Evolutionary conservation across 1,139 yeast species (phyloP), one percentile per base, ranked within the genome.

Genomic region (Debaryomycetaceae sp.): DNA sequence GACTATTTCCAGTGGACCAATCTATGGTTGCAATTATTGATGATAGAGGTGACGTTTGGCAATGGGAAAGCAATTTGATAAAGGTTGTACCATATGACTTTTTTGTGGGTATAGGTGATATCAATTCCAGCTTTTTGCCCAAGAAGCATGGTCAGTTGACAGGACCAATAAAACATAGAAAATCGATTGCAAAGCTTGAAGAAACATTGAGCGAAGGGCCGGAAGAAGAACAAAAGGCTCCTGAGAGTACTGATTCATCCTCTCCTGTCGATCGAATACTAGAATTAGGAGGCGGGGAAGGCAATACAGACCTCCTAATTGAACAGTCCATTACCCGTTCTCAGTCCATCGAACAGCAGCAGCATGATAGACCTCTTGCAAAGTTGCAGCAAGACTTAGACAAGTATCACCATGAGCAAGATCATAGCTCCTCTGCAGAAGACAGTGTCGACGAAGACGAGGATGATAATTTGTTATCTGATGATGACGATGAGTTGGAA

Each of bases 1-100:
- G 98, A 45, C 68, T 94, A 38, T 94, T 94, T 56, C 99, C 98
- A 0, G 95, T 92, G 3, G 96, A 92, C 48, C 95, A 95, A 30
- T 83, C 95, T 13, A 87, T 92, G 96, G 98, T 92, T 34, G 95
- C 88, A 3, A 84, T 92, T 35, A 92, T 92, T 45, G 99, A 92
- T 61, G 99, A 92, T 59, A 78, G 99, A 59, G 98, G 98, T 4
- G 99, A 92, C 60, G 98, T 92, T 8, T 92, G 99, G 99, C 88
- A 87, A 56, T 92, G 98, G 98, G 87, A 89, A 49, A 83, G 86
- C 18, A 91, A 92, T 58, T 70, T 92, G 49, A 80, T 92, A 44
- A 88, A 91, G 59, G 98, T 92, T 7, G 86, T 89, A 2, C 98
- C 98, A 0, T 92, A 88, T 59, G 95, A 88, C 57, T 94, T 92